These are phyloP conservation scores for Dioscorea zingiberensis DNA, from an alignment of 106 monocot species.

Conservation along the genomic window DNA sequence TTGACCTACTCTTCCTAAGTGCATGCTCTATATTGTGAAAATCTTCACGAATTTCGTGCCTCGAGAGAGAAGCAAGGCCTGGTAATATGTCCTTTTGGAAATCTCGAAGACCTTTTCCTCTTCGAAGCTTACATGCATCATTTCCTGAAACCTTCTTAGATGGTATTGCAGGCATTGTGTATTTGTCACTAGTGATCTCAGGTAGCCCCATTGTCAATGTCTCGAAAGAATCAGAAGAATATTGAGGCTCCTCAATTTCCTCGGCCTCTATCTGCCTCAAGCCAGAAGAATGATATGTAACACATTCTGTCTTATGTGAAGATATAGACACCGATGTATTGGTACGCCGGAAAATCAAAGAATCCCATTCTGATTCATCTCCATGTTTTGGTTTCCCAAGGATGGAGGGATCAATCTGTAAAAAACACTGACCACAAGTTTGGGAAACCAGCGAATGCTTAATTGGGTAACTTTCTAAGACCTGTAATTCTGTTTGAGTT, in stretches of 20 bases:
- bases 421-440: too few relatives aligned
- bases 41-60: constrained; percentile 87
- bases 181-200: constrained; percentile 29
- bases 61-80: constrained; percentile 64
- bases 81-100: constrained; percentile 86
- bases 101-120: constrained; percentile 58
- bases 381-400: not conserved
- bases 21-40: constrained; percentile 60
- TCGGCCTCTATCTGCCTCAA: not conserved
- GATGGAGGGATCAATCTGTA: not conserved
- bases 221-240: constrained; percentile 71
- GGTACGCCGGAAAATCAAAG: constrained; percentile 33
- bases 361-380: constrained; percentile 16
- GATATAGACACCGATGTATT: constrained; percentile 34
- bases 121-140: constrained; percentile 28
- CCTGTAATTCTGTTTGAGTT: not conserved
- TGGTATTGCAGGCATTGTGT: constrained; percentile 1
- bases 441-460: not conserved
- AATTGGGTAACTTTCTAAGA: constrained; percentile 1
- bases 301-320: constrained; percentile 1
- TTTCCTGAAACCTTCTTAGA: constrained; percentile 7
- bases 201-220: constrained; percentile 35
- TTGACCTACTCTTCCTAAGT: constrained; percentile 26
- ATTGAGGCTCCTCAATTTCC: constrained; percentile 16
- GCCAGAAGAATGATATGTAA: not conserved